These are phyloP conservation scores for Vitis cinerea DNA, from an alignment of 164 flowering plant genomes.

Conservation along the genomic window DNA sequence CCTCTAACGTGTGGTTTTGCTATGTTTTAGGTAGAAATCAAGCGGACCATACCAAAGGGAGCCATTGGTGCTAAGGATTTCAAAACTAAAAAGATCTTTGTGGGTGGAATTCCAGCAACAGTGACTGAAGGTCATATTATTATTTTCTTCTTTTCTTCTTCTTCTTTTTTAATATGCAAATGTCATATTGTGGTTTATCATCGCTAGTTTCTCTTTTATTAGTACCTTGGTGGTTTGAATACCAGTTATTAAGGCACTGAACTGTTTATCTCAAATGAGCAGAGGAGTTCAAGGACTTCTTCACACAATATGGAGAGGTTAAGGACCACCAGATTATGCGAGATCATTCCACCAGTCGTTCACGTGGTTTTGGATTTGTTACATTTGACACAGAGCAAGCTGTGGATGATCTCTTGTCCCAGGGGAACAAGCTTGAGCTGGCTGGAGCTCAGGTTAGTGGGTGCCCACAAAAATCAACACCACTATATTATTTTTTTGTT, in stretches of 20 bases:
- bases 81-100: slow-evolving; percentile 87
- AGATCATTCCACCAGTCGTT: slow-evolving; percentile 72
- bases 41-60: slow-evolving; percentile 84
- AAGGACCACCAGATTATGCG: slow-evolving; percentile 82
- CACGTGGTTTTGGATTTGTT: slow-evolving; percentile 89
- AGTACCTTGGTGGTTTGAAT: neutral
- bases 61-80: slow-evolving; percentile 57
- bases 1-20: slow-evolving; percentile 1
- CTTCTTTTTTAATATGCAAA: neutral
- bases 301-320: slow-evolving; percentile 68
- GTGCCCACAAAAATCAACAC: neutral
- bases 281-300: slow-evolving; percentile 89
- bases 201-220: neutral
- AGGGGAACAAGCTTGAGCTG: slow-evolving; percentile 66
- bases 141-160: neutral
- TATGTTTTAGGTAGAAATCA: slow-evolving; percentile 70
- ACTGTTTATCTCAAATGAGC: slow-evolving; percentile 9
- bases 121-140: slow-evolving; percentile 56
- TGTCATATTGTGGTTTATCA: neutral
- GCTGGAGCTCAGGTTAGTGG: slow-evolving; percentile 67
- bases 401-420: slow-evolving; percentile 67
- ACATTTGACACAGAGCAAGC: slow-evolving; percentile 67
- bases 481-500: no score
- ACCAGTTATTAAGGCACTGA: neutral
- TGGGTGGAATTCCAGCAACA: slow-evolving; percentile 80